Evolutionary conservation across 768 basidiomycete genomes (phyloP).

Genomic region (Coprinopsis sp.): DNA sequence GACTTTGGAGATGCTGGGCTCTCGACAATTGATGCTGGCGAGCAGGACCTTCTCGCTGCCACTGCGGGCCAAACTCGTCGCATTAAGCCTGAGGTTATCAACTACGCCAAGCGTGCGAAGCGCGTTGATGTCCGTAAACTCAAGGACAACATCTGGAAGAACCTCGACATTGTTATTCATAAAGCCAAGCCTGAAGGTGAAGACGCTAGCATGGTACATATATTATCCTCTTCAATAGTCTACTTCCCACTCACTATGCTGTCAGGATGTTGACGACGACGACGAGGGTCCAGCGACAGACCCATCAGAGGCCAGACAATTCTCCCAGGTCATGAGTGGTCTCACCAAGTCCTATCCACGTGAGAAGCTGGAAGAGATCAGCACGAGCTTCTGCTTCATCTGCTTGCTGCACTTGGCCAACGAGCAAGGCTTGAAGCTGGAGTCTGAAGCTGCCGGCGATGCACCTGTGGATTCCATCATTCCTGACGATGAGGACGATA

Average conservation of each 20-base stretch:
- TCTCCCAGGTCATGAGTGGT: conserved; percentile 77
- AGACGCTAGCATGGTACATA: conserved; percentile 49
- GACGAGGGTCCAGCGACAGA: conserved; percentile 41
- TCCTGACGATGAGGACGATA: conserved; percentile 11
- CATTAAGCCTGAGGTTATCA: conserved; percentile 82
- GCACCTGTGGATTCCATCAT: conserved; percentile 8
- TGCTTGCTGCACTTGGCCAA: conserved; percentile 95
- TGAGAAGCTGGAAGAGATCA: conserved; percentile 97
- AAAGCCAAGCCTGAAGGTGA: conserved; percentile 40
- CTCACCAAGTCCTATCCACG: conserved; percentile 79
- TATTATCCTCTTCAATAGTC: neutral
- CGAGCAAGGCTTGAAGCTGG: conserved; percentile 89
- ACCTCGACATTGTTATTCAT: conserved; percentile 68
- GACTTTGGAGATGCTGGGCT: conserved; percentile 40
- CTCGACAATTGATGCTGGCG: conserved; percentile 50
- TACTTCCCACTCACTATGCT: neutral
- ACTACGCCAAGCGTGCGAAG: conserved; percentile 94
- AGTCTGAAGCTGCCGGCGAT: conserved; percentile 25
- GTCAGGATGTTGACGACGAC: conserved; percentile 52
- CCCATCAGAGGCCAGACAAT: conserved; percentile 61
- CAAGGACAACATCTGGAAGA: conserved; percentile 98
- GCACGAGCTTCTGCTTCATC: conserved; percentile 99
- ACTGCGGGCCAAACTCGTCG: conserved; percentile 75
- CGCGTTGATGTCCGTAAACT: conserved; percentile 93
- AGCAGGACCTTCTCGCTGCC: conserved; percentile 84